Evolutionary conservation across 495 filamentous ascomycete species (phyloP).

Genomic region (Pseudotulostoma volvatum): DNA sequence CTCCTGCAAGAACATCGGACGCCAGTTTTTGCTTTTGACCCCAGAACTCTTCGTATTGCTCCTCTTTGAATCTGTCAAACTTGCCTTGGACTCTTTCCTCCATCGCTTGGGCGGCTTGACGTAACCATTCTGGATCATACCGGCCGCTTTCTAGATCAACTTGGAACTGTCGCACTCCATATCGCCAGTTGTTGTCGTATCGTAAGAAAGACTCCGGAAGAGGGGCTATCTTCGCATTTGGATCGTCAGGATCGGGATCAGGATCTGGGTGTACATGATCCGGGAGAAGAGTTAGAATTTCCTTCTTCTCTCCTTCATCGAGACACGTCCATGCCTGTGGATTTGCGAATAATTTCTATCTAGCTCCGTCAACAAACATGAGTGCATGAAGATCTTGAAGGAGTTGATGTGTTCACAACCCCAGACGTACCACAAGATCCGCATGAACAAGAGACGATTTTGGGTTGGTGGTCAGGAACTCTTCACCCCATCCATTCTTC

Average conservation of each 20-base stretch:
- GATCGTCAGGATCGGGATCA: constrained; percentile 15
- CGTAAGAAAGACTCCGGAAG: constrained; percentile 29
- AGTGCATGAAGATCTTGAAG: not conserved
- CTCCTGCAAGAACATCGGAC: constrained; percentile 23
- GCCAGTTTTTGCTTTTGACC: constrained; percentile 40
- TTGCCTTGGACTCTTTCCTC: constrained; percentile 44
- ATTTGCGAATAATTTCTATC: constrained; percentile 38
- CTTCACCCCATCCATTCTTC: constrained; percentile 27
- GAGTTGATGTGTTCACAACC: no score
- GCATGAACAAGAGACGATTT: constrained; percentile 36
- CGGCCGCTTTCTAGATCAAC: constrained; percentile 44
- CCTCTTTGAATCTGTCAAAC: constrained; percentile 52
- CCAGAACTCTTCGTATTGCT: constrained; percentile 55
- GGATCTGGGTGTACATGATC: constrained; percentile 25
- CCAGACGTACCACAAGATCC: constrained; percentile 38
- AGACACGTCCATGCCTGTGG: constrained; percentile 43
- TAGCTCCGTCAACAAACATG: constrained; percentile 5
- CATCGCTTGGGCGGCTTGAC: constrained; percentile 45
- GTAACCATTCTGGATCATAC: constrained; percentile 50
- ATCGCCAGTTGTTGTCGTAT: constrained; percentile 35
- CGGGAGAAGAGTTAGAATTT: constrained; percentile 41
- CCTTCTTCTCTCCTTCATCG: constrained; percentile 35
- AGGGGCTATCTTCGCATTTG: constrained; percentile 20
- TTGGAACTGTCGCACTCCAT: constrained; percentile 36
- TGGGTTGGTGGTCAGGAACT: constrained; percentile 37